phyloP scores from a whole-genome alignment of 495 filamentous ascomycete species.

The Aeminium ludgeri region DNA sequence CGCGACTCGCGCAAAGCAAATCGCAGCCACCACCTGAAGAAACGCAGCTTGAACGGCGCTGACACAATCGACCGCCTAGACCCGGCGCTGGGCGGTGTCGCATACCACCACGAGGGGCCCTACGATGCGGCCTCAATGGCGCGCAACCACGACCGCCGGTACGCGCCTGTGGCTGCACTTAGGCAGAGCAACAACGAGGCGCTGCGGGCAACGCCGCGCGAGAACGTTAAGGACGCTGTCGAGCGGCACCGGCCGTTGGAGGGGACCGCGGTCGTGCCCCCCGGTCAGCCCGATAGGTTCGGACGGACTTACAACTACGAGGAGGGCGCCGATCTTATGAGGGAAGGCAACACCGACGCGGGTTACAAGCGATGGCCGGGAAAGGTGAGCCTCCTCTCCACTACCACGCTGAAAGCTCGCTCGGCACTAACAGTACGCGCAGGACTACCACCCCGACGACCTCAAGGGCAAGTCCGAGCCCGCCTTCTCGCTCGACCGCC shows the following conservation, averaged over 20 bases:
- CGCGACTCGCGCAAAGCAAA: slow-evolving; percentile 43
- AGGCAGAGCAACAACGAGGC: slow-evolving; percentile 57
- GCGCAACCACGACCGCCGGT: slow-evolving; percentile 44
- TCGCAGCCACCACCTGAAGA: slow-evolving; percentile 43
- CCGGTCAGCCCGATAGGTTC: slow-evolving; percentile 46
- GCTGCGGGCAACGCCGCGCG: slow-evolving; percentile 62
- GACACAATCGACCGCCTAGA: slow-evolving; percentile 77
- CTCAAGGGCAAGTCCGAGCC: slow-evolving; percentile 71
- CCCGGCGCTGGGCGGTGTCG: slow-evolving; percentile 32
- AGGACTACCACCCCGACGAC: slow-evolving; percentile 56
- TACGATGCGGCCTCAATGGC: slow-evolving; percentile 70
- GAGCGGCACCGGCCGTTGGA: slow-evolving; percentile 66
- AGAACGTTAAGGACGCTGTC: slow-evolving; percentile 62
- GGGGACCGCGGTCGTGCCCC: slow-evolving; percentile 60
- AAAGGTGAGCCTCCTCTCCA: slow-evolving; percentile 33
- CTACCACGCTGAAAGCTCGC: background rate
- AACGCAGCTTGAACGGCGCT: slow-evolving; percentile 45
- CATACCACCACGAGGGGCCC: slow-evolving; percentile 84
- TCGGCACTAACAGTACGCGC: slow-evolving; percentile 1
- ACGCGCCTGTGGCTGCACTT: slow-evolving; percentile 64
- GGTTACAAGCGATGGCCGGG: slow-evolving; percentile 54
- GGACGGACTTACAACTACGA: slow-evolving; percentile 62
- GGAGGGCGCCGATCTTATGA: slow-evolving; percentile 73
- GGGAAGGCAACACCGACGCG: slow-evolving; percentile 41
- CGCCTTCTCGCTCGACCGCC: slow-evolving; percentile 47